Base-by-base conservation (phyloP, 176 grass and related monocot genomes). In the Oryza longistaminata region DNA sequence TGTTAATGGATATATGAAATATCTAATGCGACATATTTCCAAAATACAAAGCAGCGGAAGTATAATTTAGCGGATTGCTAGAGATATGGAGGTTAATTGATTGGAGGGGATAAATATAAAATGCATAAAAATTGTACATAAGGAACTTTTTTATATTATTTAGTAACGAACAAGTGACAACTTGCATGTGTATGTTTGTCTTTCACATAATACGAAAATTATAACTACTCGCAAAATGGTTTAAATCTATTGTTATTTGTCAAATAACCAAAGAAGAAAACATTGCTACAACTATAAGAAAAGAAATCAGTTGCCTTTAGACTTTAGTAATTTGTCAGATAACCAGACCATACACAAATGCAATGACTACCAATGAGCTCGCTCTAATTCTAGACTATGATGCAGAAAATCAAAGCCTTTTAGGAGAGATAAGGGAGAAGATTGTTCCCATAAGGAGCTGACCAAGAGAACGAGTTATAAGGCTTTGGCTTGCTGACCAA, bases 401-500 rank as follows among this genome's bases (percentile, higher is more conserved):
- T 70, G 43, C 64, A 82, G 86, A 82, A 10, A 26, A 77, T 88
- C 65, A 1, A 21, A 10, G 40, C 11, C 37, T 22, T 22, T 58
- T 58, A 87, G 81, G 49, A 62, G 49, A 37, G 25, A 49, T 21
- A 77, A 76, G 79, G 21, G 39, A 82, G 64, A 82, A 70, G 86
- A 33, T 75, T 67, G 79, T 77, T 82, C 65, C 17, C 48, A 48
- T 21, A 71, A 77, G 49, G 55, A 64, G 43, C 39, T 64, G 66
- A 77, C 61, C 68, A 14, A 14, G 26, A 42, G 70, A 68, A 31
- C 64, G 34, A 81, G 12, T 9, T 68, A 34, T 8, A 7, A 69
- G 48, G 71, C 71, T 82, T 87, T 43, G 35, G 58, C 68, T 82
- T 39, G 5, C 1, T 39, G 65, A 87, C 82, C 65, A 88, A 77